phyloP scores from a whole-genome alignment of 805 yeast genomes.

The Saccharomycopsis fibuligera region DNA sequence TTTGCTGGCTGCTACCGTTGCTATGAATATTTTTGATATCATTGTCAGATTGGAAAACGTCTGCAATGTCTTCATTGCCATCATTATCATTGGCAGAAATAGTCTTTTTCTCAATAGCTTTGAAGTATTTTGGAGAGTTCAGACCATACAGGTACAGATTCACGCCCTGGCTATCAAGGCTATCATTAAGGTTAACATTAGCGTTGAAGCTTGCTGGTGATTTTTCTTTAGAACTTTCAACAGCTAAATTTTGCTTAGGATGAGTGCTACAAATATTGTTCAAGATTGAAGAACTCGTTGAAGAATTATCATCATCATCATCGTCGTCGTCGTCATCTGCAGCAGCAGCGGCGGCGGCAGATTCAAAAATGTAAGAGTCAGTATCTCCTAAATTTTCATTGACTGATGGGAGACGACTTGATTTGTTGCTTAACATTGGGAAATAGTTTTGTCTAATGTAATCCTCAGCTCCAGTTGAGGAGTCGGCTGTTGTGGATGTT shows the following conservation, averaged over 20 bases:
- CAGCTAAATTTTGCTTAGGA: not conserved
- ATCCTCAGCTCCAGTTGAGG: constrained; percentile 27
- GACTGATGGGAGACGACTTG: not conserved
- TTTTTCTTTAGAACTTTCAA: not conserved
- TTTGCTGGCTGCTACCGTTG: not conserved
- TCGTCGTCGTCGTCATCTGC: not conserved
- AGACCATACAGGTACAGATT: not conserved
- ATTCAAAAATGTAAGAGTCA: not conserved
- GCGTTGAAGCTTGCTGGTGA: not conserved
- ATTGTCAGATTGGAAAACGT: not conserved
- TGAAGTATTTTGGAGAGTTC: not conserved
- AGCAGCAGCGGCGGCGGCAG: too few relatives aligned
- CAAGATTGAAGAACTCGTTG: constrained; percentile 5
- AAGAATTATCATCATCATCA: not conserved
- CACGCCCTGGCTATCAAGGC: not conserved
- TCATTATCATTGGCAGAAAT: not conserved
- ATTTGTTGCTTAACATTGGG: constrained; percentile 4
- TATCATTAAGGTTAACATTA: not conserved
- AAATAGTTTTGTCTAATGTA: constrained; percentile 15
- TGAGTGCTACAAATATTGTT: not conserved
- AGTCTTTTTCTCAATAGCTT: not conserved
- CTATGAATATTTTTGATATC: not conserved
- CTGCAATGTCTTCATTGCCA: not conserved
- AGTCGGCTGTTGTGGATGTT: not conserved
- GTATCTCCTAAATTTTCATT: not conserved